phyloP scores from a whole-genome alignment of 306 rosid genomes.

The peach (Prunus persica) region DNA sequence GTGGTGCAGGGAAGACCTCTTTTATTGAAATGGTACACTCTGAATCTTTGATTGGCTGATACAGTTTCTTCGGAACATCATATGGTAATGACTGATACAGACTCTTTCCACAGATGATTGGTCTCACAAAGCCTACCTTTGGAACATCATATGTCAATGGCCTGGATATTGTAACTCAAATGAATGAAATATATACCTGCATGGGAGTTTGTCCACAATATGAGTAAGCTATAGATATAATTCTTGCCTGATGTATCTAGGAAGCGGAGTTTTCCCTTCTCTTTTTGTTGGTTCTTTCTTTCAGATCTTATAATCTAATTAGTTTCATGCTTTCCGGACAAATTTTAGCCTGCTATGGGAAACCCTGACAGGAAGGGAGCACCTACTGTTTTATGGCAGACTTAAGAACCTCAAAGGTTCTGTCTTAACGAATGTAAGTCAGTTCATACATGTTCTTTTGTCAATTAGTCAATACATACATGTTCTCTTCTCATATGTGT shows the following conservation, averaged over 20 bases:
- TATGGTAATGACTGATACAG: too few species aligned
- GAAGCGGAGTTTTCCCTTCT: too few species aligned
- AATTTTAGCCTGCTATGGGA: constrained; percentile 79
- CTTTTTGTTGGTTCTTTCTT: too few species aligned
- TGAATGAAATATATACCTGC: constrained; percentile 81
- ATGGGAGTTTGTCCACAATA: constrained; percentile 98
- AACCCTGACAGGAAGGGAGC: constrained; percentile 86
- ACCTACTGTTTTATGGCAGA: constrained; percentile 89
- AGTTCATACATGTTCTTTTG: too few species aligned
- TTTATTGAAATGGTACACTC: constrained; percentile 75
- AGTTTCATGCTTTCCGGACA: constrained; percentile 1
- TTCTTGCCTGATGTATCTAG: background rate
- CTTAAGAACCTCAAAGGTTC: constrained; percentile 86
- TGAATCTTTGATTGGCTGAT: background rate
- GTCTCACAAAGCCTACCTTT: constrained; percentile 75
- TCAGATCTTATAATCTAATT: constrained; percentile 2
- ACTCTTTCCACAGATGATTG: constrained; percentile 67
- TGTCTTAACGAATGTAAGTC: constrained; percentile 61
- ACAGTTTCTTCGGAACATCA: too few species aligned
- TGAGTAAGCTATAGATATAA: constrained; percentile 45
- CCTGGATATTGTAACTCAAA: constrained; percentile 63
- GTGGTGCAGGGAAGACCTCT: constrained; percentile 96
- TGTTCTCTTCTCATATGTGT: too few species aligned
- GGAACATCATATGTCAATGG: constrained; percentile 81
- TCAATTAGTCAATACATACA: background rate